Evolutionary conservation across 208 protist species (phyloP).

Genomic region (Blastocrithidia nonstop): DNA sequence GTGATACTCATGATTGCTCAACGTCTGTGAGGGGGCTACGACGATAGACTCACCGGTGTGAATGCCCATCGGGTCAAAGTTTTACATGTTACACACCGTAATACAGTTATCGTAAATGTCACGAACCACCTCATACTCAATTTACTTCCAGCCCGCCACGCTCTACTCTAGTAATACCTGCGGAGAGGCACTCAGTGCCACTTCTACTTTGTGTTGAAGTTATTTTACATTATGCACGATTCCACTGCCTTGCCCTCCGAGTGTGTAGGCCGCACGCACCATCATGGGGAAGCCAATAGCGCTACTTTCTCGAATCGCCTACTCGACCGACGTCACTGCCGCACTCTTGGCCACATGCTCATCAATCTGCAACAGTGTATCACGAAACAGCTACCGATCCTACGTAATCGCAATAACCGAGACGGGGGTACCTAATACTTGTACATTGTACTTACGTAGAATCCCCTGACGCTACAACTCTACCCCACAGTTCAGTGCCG

Average conservation of each 20-base stretch:
- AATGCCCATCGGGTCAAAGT: conserved; percentile 96
- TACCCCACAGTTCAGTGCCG: conserved; percentile 97
- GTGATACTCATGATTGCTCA: conserved; percentile 96
- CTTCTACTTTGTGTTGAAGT: conserved; percentile 62
- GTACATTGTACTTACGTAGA: conserved; percentile 88
- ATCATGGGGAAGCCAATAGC: conserved; percentile 95
- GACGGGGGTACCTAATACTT: conserved; percentile 92
- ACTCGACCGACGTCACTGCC: conserved; percentile 61
- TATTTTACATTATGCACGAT: conserved; percentile 87
- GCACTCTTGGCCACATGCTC: conserved; percentile 82
- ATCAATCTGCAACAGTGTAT: conserved; percentile 92
- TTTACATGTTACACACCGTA: conserved; percentile 99
- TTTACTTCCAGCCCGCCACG: conserved; percentile 98
- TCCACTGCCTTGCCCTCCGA: conserved; percentile 96
- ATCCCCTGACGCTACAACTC: conserved; percentile 86
- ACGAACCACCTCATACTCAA: conserved; percentile 98
- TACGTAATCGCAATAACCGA: conserved; percentile 93
- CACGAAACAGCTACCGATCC: conserved; percentile 95
- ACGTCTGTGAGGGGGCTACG: conserved; percentile 95
- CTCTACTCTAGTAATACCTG: conserved; percentile 96
- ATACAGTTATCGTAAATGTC: conserved; percentile 98
- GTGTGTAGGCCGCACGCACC: conserved; percentile 94
- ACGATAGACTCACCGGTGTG: conserved; percentile 99
- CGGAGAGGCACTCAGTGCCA: conserved; percentile 75
- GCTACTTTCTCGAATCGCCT: conserved; percentile 41